Evolutionary conservation across 1,284 basidiomycete species (phyloP), one percentile per base, ranked within the genome.

Genomic region (Sporisorium scitamineum): DNA sequence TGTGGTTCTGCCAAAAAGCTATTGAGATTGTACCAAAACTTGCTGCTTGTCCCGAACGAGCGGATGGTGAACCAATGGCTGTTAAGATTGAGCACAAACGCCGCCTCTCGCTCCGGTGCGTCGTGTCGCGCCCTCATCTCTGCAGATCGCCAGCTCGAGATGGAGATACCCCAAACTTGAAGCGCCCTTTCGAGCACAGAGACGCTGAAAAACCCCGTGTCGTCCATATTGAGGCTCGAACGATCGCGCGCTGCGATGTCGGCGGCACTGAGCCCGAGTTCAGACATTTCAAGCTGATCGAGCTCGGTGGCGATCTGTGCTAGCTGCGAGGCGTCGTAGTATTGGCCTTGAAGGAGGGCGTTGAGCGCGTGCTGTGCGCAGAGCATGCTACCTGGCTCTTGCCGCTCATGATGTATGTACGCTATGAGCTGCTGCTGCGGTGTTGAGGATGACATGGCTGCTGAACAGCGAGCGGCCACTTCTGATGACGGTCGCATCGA

Each of bases 321-420:
- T 10, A 85, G 76, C 54, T 85, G 83, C 1, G 74, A 71, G 2
- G 83, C 73, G 57, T 85, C 83, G 54, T 79, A 84, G 64, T 79
- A 82, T 26, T 80, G 67, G 3, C 80, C 82, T 56, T 85, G 83
- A 1, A 85, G 70, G 0, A 85, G 61, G 1, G 71, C 68, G 52
- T 85, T 85, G 62, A 85, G 72, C 0, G 80, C 80, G 54, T 85
- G 83, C 68, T 85, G 83, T 0, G 83, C 83, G 57, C 83, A 85
- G 22, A 85, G 78, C 83, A 85, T 85, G 27, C 79, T 82, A 0
- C 83, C 83, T 4, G 50, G 53, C 24, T 85, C 83, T 52, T 85
- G 83, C 1, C 67, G 62, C 59, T 84, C 78, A 78, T 79, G 78
- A 26, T 79, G 78, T 9, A 79, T 79, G 54, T 79, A 74, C 29